Evolutionary conservation across 352 stramenopile genomes (phyloP).

Genomic region (Plasmopara viticola): DNA sequence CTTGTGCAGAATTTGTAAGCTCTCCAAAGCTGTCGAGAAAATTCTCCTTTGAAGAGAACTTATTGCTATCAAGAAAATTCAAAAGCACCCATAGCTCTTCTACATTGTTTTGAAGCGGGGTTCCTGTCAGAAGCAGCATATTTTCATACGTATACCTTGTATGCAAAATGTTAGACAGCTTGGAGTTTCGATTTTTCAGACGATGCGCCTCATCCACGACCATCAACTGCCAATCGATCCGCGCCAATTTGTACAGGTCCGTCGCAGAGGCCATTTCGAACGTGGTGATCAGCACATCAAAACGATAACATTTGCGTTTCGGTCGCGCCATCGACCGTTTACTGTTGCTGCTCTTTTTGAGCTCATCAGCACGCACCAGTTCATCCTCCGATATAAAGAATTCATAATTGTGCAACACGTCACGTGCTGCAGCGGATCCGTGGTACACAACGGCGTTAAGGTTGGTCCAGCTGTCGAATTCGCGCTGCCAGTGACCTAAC

Average conservation of each 20-base stretch:
- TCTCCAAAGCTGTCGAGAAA: constrained; percentile 95
- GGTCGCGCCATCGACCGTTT: constrained; percentile 22
- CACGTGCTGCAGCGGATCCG: constrained; percentile 85
- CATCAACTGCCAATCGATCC: constrained; percentile 92
- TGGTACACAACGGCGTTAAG: constrained; percentile 99
- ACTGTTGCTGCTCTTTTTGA: constrained; percentile 21
- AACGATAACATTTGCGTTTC: constrained; percentile 80
- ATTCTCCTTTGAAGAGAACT: constrained; percentile 89
- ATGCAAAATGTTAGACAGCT: constrained; percentile 85
- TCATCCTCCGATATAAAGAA: constrained; percentile 82
- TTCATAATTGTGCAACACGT: constrained; percentile 92
- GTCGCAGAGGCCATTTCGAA: constrained; percentile 97
- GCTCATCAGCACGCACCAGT: constrained; percentile 29
- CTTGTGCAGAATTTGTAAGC: constrained; percentile 84
- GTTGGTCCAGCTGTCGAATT: constrained; percentile 93
- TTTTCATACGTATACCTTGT: constrained; percentile 77
- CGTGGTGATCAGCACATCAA: constrained; percentile 99
- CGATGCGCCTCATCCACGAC: constrained; percentile 99
- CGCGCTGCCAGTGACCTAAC: constrained; percentile 97
- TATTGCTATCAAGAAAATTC: constrained; percentile 94
- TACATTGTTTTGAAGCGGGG: constrained; percentile 87
- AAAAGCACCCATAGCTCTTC: constrained; percentile 97
- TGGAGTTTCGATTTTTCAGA: constrained; percentile 97
- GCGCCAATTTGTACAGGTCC: constrained; percentile 91
- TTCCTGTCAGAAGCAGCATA: constrained; percentile 87